Percentiles rank a stretch among this genome's conserved stretches.
Evolutionary conservation across 1,139 yeast species (phyloP).

Genomic region (Yamadazyma diddensiae): DNA sequence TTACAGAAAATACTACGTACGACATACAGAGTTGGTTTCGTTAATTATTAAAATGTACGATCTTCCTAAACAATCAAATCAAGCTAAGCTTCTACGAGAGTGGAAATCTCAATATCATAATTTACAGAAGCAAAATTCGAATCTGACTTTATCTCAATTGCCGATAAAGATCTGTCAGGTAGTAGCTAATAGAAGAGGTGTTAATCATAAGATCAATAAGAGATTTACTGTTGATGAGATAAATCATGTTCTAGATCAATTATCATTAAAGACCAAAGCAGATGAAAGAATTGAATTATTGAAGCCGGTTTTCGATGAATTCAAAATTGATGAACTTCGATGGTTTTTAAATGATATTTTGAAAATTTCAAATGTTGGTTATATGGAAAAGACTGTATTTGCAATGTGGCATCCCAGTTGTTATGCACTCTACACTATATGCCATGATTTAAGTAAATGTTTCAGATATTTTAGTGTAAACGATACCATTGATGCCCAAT

Average conservation of each 20-base stretch:
- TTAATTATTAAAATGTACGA: constrained; percentile 35
- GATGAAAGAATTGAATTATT: constrained; percentile 43
- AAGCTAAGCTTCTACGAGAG: constrained; percentile 30
- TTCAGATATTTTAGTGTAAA: constrained; percentile 46
- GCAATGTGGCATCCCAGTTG: constrained; percentile 84
- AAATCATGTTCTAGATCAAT: constrained; percentile 51
- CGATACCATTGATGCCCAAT: constrained; percentile 34
- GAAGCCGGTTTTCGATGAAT: constrained; percentile 46
- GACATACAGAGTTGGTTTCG: constrained; percentile 49
- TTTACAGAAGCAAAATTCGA: constrained; percentile 7
- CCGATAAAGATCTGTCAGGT: constrained; percentile 43
- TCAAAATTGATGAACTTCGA: constrained; percentile 64
- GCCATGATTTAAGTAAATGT: constrained; percentile 62
- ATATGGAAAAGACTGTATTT: constrained; percentile 61
- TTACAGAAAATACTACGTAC: constrained; percentile 49
- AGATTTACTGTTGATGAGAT: constrained; percentile 53
- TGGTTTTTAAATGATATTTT: constrained; percentile 70
- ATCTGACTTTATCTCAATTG: constrained; percentile 15
- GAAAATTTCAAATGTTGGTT: constrained; percentile 54
- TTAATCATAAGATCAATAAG: constrained; percentile 26
- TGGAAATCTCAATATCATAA: constrained; percentile 42
- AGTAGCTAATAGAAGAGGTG: constrained; percentile 47
- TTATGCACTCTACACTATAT: constrained; percentile 56
- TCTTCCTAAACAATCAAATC: constrained; percentile 35
- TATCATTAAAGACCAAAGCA: constrained; percentile 35